Conservation (phyloP, 306 rosid genomes). For the Inga laurina region DNA sequence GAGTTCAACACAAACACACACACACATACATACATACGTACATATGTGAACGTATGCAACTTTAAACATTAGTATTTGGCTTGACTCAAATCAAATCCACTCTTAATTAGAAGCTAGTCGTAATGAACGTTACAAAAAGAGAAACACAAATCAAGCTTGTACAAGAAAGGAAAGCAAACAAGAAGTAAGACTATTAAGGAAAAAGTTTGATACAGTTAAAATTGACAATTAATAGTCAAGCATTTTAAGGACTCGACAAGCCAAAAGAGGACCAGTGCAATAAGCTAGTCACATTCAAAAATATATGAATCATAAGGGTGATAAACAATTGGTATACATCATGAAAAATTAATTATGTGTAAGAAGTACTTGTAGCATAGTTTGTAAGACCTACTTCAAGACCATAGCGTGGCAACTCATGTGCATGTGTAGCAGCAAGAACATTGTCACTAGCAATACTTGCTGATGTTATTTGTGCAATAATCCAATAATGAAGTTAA, state of each 20-base stretch:
- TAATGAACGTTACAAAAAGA: neutral
- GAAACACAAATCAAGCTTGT: neutral
- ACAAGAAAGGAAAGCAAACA: neutral
- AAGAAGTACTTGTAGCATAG: constrained; percentile 79
- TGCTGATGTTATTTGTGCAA: constrained; percentile 66
- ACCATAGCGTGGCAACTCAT: constrained; percentile 77
- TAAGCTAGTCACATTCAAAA: constrained; percentile 55
- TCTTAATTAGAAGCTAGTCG: neutral
- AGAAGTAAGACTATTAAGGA: neutral
- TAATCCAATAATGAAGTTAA: constrained; percentile 46
- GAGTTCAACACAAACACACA: too few species aligned
- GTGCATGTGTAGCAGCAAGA: constrained; percentile 78
- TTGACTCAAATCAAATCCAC: neutral
- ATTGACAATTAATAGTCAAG: constrained; percentile 33
- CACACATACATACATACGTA: too few species aligned
- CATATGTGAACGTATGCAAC: neutral
- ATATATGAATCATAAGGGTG: too few species aligned
- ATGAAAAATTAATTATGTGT: neutral
- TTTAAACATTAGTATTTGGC: neutral
- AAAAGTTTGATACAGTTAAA: neutral
- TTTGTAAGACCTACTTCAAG: constrained; percentile 88
- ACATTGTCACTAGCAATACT: constrained; percentile 85
- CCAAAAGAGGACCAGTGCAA: constrained; percentile 87
- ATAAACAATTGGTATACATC: neutral
- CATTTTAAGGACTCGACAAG: constrained; percentile 71